Conservation (phyloP, 495 filamentous ascomycete genomes). For the Penicillium cinerascens region DNA sequence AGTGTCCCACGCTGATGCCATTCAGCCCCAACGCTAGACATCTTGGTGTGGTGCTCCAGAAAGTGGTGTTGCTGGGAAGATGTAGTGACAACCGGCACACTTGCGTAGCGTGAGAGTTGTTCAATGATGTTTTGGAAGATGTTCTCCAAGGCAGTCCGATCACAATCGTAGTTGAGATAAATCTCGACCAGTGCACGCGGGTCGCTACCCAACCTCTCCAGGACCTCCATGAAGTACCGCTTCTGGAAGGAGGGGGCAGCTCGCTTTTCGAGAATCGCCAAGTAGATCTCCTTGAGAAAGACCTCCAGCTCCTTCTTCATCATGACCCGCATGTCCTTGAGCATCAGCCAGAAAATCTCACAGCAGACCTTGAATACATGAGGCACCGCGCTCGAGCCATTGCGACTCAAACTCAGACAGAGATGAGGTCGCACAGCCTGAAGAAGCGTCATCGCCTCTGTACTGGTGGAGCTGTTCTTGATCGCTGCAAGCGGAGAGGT, state of each 20-base stretch:
- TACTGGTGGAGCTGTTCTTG: slow-evolving; percentile 76
- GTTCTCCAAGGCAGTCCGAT: slow-evolving; percentile 87
- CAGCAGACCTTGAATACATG: slow-evolving; percentile 92
- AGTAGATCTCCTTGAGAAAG: slow-evolving; percentile 95
- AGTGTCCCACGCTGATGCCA: slow-evolving; percentile 83
- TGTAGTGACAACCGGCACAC: slow-evolving; percentile 68
- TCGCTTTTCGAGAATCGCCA: slow-evolving; percentile 85
- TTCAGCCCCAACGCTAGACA: slow-evolving; percentile 53
- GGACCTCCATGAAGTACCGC: slow-evolving; percentile 79
- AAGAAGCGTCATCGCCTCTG: slow-evolving; percentile 85
- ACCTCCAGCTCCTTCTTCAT: slow-evolving; percentile 99
- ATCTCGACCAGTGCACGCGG: slow-evolving; percentile 88
- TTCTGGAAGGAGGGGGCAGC: slow-evolving; percentile 88
- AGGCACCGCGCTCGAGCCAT: slow-evolving; percentile 88
- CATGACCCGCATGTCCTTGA: slow-evolving; percentile 87
- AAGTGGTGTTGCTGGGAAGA: slow-evolving; percentile 77
- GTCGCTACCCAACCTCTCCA: slow-evolving; percentile 80
- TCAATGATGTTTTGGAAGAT: slow-evolving; percentile 94
- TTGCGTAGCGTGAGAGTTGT: slow-evolving; percentile 80
- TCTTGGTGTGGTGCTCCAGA: slow-evolving; percentile 68
- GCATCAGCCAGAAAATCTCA: slow-evolving; percentile 97
- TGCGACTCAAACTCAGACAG: slow-evolving; percentile 87
- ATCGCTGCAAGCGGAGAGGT: slow-evolving; percentile 87
- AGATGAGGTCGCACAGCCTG: slow-evolving; percentile 95
- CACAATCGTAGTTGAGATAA: slow-evolving; percentile 98